Evolutionary conservation across 257 asterid genomes (phyloP), one percentile per base, ranked within the genome.

Genomic region (Solanum tarapatanum): DNA sequence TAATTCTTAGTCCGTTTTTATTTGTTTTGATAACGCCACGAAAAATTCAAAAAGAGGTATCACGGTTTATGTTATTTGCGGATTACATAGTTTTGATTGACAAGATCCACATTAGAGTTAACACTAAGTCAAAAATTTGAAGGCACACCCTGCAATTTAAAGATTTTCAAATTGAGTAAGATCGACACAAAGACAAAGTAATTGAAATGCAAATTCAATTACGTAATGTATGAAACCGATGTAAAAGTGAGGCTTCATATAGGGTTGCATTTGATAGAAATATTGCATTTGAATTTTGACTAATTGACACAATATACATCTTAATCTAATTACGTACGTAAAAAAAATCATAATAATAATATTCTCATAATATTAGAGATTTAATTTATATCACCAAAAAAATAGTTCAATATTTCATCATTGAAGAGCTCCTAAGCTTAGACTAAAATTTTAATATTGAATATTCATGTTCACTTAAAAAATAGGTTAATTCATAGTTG

Each of bases 91-190:
- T 11, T 64, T n/a, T 64, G 7, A 64, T 64, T 64, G 6, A n/a
- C 0, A 6, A 64, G 17, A 64, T 11, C 0, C 4, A 11, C 7
- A 11, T 21, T n/a, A 11, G 7, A n/a, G 0, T 5, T n/a, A 64
- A 24, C 17, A n/a, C 0, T 64, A 11, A n/a, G 16, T 11, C 14
- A 4, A 11, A 64, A 2, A 3, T 64, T 64, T n/a, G 1, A 26
- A 64, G 1, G 8, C 17, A 4, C 1, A 9, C 7, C 2, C 3
- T 64, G 1, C 1, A n/a, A 0, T 2, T 12, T 64, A 64, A 64
- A n/a, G 2, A 19, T 5, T 0, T 64, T 0, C 14, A 64, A 2
- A 8, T 64, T n/a, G 32, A 64, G 2, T 26, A 64, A 5, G 1
- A n/a, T 24, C 7, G 0, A 51, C 4, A 51, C 9, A 16, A 64